Base-by-base conservation (phyloP, 2,329 filamentous ascomycete species). In the Fusarium nanum region DNA sequence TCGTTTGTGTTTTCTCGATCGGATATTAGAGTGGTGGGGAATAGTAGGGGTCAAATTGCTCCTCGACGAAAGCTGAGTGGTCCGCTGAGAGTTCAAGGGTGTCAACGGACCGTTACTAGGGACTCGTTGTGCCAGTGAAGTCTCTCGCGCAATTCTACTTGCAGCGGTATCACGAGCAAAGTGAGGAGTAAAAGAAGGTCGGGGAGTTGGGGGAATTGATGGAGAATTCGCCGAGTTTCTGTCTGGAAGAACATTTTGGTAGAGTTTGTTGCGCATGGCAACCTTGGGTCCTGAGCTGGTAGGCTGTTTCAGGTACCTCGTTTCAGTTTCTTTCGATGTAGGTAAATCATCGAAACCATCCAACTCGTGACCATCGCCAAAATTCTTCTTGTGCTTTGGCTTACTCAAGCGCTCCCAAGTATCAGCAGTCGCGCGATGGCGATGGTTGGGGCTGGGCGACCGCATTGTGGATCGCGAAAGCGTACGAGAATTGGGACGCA, bases 311-410 rank as follows among this genome's bases (percentile, higher is more conserved):
- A 94, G 85, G 76, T 89, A 99, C 74, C 89, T 92, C 67, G 90
- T 93, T 80, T 99, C 96, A 16, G 89, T 87, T 64, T 91, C 89
- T 14, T 87, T 89, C 18, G 94, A 98, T 0, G 94, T 98, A 3
- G 95, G 95, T 59, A 99, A 83, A 80, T 99, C 96, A 78, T 99
- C 96, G 78, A 99, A 98, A 4, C 88, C 90, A 73, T 98, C 95
- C 34, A 99, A 85, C 80, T 99, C 96, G 64, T 91, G 92, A 18
- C 96, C 96, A 78, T 98, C 93, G 14, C 96, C 96, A 81, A 97
- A 99, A 85, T 80, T 77, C 67, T 79, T 81, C 70, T 80, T 81
- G 53, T 79, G 79, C 73, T 79, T 81, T 5, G 93, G 93, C 78
- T 91, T 92, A 68, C 88, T 94, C 63, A 97, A 82, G 48, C 91